Base-by-base conservation (phyloP, 768 basidiomycete genomes). In the Suillus americanus region DNA sequence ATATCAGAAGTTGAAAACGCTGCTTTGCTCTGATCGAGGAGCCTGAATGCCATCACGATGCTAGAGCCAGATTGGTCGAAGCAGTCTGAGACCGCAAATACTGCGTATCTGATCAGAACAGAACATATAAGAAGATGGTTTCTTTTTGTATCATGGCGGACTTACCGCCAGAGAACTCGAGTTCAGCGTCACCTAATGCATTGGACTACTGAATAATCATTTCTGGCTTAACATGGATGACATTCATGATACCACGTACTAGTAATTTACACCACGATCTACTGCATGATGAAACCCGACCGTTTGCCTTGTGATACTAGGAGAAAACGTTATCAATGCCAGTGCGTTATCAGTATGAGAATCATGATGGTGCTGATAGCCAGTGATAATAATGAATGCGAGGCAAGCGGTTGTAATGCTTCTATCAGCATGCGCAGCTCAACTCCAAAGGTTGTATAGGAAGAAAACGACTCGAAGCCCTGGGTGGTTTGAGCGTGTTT, bases 401-500 rank as follows among this genome's bases (percentile, higher is more conserved):
- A 54, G 53, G 53, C 33, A 33, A 33, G 18, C 18, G 20, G 37
- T 40, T 25, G 23, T 28, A 16, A 25, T 57, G 38, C 40, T 59
- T 41, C 57, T 28, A 41, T 28, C 23, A 43, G 40, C 18, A 28
- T 28, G 57, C 38, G 18, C 25, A 40, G 25, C 28, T 59, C 28
- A 41, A 30, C 5, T 59, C 25, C 57, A 59, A 41, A 30, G 30
- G 35, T 23, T 30, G 40, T 41, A 16, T 41, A 20, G 43, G 33
- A 37, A 64, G 14, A 57, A 37, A 38, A 38, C 37, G 38, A 25
- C 16, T 28, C 18, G 37, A 57, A n/a, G n/a, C 7, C 9, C 14
- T 25, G 38, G 55, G 55, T 54, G 53, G 53, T n/a, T 55, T 55
- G 37, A 16, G 40, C 57, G 57, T 59, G 57, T 59, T 41, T 59